phyloP scores from a whole-genome alignment of 371 early-diverging fungal genomes.

The Actinomortierella wolfii region DNA sequence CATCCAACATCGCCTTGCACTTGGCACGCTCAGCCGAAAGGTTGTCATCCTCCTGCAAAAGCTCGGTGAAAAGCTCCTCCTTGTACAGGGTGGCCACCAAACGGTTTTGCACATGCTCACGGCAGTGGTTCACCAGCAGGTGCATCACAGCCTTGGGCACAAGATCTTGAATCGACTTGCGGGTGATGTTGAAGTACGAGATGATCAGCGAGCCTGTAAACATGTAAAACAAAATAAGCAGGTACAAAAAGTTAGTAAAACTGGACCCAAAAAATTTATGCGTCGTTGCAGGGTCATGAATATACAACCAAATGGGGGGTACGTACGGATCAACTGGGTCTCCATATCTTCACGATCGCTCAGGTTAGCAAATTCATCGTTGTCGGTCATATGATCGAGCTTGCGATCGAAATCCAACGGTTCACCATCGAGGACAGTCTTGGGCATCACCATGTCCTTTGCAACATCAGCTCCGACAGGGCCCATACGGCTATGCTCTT shows the following conservation, averaged over 20 bases:
- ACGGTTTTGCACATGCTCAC: conserved; percentile 79
- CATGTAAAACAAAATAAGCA: neutral
- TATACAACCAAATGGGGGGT: neutral
- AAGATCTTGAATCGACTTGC: conserved; percentile 84
- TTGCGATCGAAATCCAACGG: conserved; percentile 43
- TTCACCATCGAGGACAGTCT: conserved; percentile 49
- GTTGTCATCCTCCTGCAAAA: conserved; percentile 80
- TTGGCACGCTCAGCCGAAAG: conserved; percentile 76
- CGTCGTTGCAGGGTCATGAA: neutral
- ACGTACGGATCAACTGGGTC: conserved; percentile 81
- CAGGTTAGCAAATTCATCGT: conserved; percentile 46
- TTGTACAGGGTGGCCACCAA: conserved; percentile 86
- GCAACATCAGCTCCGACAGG: conserved; percentile 20
- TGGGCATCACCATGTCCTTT: conserved; percentile 51
- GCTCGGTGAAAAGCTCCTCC: conserved; percentile 70
- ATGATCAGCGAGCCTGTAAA: conserved; percentile 72
- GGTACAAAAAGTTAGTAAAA: neutral
- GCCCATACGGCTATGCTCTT: conserved; percentile 16
- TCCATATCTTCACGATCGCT: conserved; percentile 83
- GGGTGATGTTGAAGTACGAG: conserved; percentile 86
- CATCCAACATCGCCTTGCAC: conserved; percentile 77
- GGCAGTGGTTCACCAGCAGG: conserved; percentile 76
- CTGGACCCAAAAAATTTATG: neutral
- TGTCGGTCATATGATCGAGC: conserved; percentile 46
- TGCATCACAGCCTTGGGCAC: conserved; percentile 96